Percentiles rank a stretch among this genome's conserved stretches.
Evolutionary conservation across 176 grass and related monocot species (phyloP).

Genomic region (Melocanna baccifera): DNA sequence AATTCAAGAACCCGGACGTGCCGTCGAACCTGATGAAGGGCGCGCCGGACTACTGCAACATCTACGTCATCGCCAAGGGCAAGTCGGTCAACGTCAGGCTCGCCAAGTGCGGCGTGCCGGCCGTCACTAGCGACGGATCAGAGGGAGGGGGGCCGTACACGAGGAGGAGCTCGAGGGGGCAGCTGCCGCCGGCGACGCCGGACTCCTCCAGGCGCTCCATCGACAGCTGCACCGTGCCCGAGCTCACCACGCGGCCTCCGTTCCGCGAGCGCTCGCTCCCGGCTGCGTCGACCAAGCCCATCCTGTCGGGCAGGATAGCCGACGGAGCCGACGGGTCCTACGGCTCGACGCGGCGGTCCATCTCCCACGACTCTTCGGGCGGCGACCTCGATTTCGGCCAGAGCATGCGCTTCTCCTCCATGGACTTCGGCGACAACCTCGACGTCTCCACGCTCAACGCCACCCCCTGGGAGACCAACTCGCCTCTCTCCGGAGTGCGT

Average conservation of each 20-base stretch:
- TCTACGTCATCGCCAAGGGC: constrained; percentile 71
- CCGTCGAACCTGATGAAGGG: constrained; percentile 60
- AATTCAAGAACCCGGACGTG: constrained; percentile 82
- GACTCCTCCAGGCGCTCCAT: constrained; percentile 23
- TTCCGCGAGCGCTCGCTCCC: constrained; percentile 58
- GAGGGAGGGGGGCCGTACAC: background rate
- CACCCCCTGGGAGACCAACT: constrained; percentile 41
- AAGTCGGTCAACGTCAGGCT: constrained; percentile 55
- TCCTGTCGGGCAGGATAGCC: background rate
- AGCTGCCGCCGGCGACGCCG: constrained; percentile 35
- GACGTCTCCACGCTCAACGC: constrained; percentile 27
- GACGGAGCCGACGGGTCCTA: constrained; percentile 16
- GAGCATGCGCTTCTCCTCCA: constrained; percentile 43
- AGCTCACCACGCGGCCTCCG: constrained; percentile 50
- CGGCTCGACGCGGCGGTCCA: constrained; percentile 19
- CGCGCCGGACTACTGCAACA: constrained; percentile 75
- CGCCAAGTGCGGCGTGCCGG: constrained; percentile 55
- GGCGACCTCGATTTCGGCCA: constrained; percentile 62
- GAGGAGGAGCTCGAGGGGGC: constrained; percentile 37
- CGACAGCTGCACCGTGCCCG: constrained; percentile 29
- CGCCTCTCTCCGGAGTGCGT: constrained; percentile 52
- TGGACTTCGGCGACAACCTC: constrained; percentile 57
- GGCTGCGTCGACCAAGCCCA: background rate
- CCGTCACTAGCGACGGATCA: background rate
- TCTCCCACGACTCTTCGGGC: constrained; percentile 35